These are phyloP conservation scores for Candida adriatica DNA, from an alignment of 805 yeast genomes.

Conservation along the genomic window DNA sequence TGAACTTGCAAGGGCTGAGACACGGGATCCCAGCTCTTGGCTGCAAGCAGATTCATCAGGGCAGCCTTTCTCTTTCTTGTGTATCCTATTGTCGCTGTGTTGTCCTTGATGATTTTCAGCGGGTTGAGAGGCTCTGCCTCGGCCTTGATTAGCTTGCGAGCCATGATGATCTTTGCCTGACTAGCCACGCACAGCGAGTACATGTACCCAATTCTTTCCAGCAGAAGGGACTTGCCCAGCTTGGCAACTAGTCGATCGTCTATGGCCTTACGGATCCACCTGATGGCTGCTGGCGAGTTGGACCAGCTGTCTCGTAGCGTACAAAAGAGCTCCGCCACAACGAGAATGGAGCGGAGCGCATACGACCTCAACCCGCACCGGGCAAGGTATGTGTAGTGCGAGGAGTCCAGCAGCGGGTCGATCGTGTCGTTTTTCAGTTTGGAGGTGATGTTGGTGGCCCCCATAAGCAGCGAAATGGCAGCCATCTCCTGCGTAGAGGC, in stretches of 20 bases:
- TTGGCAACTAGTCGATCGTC: conserved; percentile 39
- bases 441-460: conserved; percentile 34
- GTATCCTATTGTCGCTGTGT: conserved; percentile 40
- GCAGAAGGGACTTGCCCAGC: conserved; percentile 41
- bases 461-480: conserved; percentile 65
- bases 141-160: conserved; percentile 17
- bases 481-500: conserved; percentile 90
- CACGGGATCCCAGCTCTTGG: conserved; percentile 54
- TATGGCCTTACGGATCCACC: conserved; percentile 38
- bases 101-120: conserved; percentile 32
- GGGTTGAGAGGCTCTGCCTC: conserved; percentile 15
- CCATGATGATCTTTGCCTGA: conserved; percentile 27
- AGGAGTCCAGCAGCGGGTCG: conserved; percentile 49
- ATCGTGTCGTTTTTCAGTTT: conserved; percentile 37
- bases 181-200: conserved; percentile 36
- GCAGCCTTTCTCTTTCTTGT: conserved; percentile 68
- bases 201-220: conserved; percentile 50
- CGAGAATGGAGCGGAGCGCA: conserved; percentile 59
- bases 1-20: conserved; percentile 24
- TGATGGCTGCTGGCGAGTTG: conserved; percentile 35
- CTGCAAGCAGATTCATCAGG: conserved; percentile 70
- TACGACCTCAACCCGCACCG: conserved; percentile 64
- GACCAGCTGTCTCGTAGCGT: conserved; percentile 36
- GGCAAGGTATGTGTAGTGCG: conserved; percentile 68
- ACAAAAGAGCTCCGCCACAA: conserved; percentile 64